A percentile compares a stretch with the other conserved stretches of the same genome.
Evolutionary conservation across 768 basidiomycete genomes (phyloP).

Genomic region (Mycena capillaripes): DNA sequence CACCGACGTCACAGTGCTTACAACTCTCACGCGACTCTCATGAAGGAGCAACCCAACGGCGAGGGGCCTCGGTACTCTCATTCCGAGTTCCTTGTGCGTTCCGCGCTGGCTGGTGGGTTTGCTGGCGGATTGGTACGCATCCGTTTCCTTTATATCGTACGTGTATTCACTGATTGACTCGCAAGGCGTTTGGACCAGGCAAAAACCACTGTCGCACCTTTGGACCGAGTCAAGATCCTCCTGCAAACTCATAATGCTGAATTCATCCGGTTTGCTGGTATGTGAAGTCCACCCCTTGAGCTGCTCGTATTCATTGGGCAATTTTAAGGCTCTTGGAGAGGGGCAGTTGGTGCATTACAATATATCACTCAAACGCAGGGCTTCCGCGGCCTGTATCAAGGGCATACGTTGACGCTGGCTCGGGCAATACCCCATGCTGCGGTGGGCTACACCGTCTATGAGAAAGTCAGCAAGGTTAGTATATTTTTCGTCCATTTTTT

Average conservation of each 20-base stretch:
- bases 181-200: slow-evolving; percentile 65
- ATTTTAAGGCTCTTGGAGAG: slow-evolving; percentile 85
- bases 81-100: slow-evolving; percentile 65
- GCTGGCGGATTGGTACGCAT: slow-evolving; percentile 92
- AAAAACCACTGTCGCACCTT: slow-evolving; percentile 94
- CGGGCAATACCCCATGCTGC: slow-evolving; percentile 98
- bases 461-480: slow-evolving; percentile 84
- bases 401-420: slow-evolving; percentile 94
- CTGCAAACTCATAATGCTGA: slow-evolving; percentile 98
- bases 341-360: slow-evolving; percentile 81
- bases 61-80: slow-evolving; percentile 21
- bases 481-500: neutral
- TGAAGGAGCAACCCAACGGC: neutral
- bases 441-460: slow-evolving; percentile 98
- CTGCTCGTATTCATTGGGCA: slow-evolving; percentile 29
- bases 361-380: slow-evolving; percentile 81
- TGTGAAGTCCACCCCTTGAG: slow-evolving; percentile 45
- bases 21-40: slow-evolving; percentile 11
- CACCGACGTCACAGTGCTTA: neutral
- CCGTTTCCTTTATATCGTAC: slow-evolving; percentile 22
- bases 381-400: slow-evolving; percentile 88
- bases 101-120: slow-evolving; percentile 92
- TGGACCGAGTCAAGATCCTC: slow-evolving; percentile 98
- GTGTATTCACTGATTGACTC: slow-evolving; percentile 30
- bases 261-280: slow-evolving; percentile 93